Evolutionary conservation across 441 rosid genomes (phyloP), one percentile per base, ranked within the genome.

Genomic region (Gossypium aridum): DNA sequence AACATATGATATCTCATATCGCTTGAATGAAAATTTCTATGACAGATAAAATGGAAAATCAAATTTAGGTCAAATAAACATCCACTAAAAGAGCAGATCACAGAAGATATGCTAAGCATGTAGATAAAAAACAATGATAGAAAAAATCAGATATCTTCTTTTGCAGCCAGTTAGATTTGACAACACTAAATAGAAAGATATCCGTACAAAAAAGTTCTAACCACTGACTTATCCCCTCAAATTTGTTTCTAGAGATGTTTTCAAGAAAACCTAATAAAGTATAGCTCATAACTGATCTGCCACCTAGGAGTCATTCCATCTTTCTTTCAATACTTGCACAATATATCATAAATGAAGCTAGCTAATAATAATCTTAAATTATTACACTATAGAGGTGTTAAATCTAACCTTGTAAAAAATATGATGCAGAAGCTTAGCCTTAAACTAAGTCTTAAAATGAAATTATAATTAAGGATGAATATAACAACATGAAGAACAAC

Each of bases 1-100:
- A 66, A 93, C 98, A 57, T 81, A 85, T 73, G 98, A 87, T 82
- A 90, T 84, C 82, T 93, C 99, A 78, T 90, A 95, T 7, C 96
- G 83, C 78, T 93, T 93, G 85, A 93, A 92, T 57, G 99, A 87
- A 77, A 85, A 85, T 90, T 88, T 91, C 99, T 95, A 81, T 79
- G 83, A 69, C 62, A 75, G 13, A 64, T 59, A 64, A 49, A 26
- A 73, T 54, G 62, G 74, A 62, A 39, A 60, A 65, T 19, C 39
- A 6, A 73, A 56, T 69, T 10, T 64, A 47, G 37, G 53, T 64
- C 47, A 57, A 59, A 78, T 39, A 73, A 64, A 20, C 10, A 67
- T 37, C 45, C 26, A 65, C 64, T 67, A 69, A 72, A 25, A 19
- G 37, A 4, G 55, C 70, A 71, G 20, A 64, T 28, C 55, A 69